Evolutionary conservation across 768 basidiomycete species (phyloP).

Genomic region (Dendrothele bispora): DNA sequence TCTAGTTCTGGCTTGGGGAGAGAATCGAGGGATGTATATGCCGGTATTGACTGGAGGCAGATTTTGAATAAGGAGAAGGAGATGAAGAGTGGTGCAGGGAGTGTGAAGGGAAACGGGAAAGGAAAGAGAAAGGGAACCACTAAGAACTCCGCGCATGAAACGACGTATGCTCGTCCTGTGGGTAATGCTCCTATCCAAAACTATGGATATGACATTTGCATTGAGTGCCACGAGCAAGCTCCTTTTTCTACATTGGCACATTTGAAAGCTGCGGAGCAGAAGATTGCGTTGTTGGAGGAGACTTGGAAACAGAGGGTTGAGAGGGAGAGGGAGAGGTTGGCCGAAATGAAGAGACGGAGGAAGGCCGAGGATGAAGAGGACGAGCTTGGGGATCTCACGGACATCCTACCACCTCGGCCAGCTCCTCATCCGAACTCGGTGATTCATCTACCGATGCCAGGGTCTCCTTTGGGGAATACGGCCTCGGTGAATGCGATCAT

Average conservation of each 20-base stretch:
- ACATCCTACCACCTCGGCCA: conserved; percentile 53
- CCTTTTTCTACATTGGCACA: conserved; percentile 69
- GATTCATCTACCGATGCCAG: conserved; percentile 76
- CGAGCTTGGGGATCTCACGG: conserved; percentile 5
- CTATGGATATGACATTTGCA: conserved; percentile 79
- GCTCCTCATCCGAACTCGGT: conserved; percentile 72
- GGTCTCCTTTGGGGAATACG: conserved; percentile 55
- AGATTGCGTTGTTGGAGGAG: conserved; percentile 62
- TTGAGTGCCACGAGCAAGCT: conserved; percentile 84
- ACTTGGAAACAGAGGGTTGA: conserved; percentile 49
- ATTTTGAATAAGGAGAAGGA: conserved; percentile 14
- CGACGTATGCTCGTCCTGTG: background rate
- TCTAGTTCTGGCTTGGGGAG: conserved; percentile 20
- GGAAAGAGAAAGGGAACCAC: background rate
- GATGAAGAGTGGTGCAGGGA: background rate
- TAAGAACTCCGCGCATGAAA: conserved; percentile 1
- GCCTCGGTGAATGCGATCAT: conserved; percentile 57
- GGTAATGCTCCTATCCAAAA: conserved; percentile 30
- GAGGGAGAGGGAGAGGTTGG: conserved; percentile 17
- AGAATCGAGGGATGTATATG: background rate
- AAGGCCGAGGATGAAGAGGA: conserved; percentile 17
- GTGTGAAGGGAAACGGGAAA: conserved; percentile 10
- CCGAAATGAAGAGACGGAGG: conserved; percentile 11
- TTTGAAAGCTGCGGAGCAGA: conserved; percentile 74
- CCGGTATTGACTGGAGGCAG: conserved; percentile 17